Evolutionary conservation across 2,329 filamentous ascomycete species (phyloP), one percentile per base, ranked within the genome.

Genomic region (Fusarium pseudoanthophilum): DNA sequence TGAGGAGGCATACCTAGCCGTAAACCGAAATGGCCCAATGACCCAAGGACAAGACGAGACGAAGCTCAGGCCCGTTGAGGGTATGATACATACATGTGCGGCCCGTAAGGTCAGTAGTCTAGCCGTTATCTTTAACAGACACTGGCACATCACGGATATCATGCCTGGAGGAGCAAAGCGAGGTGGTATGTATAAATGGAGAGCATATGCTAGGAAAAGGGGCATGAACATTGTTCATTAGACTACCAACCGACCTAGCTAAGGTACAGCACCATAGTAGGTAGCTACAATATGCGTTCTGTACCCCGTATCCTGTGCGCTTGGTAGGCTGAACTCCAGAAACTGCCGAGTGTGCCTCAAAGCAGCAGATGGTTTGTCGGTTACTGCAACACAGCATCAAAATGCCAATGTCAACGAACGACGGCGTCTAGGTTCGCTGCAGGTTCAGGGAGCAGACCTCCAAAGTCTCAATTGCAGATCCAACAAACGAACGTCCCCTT

Each of bases 401-500:
- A 58, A 37, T 71, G 55, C 60, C 68, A 69, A 34, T 71, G 46
- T 67, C 60, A 60, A 74, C 11, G 36, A 67, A 61, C 51, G 53
- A 56, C 48, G 49, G 58, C 45, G 66, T 60, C 60, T 36, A 49
- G 32, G 30, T 64, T 60, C 52, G 66, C 69, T 70, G 61, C 63
- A 72, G 52, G 60, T 42, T 34, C 42, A 37, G 53, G 64, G 61
- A 65, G 70, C 66, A 60, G 34, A 32, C n/a, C 21, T 21, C 21
- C 26, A 28, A 48, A 48, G 26, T 52, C 60, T 64, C 60, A 66
- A 60, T 64, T 61, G 72, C 63, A 76, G 73, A 77, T 77, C 64
- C 30, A 74, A 73, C 39, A 24, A 28, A 46, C 24, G 16, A 60
- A 42, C 49, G 26, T 30, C 26, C 30, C 36, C 46, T 49, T 64